Percentiles rank a stretch among this genome's conserved stretches.
These are phyloP conservation scores for Coprinopsis strossmayeri DNA, from an alignment of 768 basidiomycete species.

Conservation along the genomic window DNA sequence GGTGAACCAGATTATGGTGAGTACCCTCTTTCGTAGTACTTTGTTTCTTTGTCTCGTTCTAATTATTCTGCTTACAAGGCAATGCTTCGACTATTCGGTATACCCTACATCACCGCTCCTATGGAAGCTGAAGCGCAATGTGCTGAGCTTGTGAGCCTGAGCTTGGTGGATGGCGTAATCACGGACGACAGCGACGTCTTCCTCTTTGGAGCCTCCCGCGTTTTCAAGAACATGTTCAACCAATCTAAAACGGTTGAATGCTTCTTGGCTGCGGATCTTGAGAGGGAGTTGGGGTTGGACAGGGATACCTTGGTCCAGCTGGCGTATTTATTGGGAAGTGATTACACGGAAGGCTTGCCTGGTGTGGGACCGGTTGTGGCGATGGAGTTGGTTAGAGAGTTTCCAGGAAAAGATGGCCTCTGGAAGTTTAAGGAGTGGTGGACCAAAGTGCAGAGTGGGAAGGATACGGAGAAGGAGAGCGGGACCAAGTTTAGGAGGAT, in stretches of 20 bases:
- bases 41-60: neutral
- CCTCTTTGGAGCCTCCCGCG: slow-evolving; percentile 91
- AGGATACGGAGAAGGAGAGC: slow-evolving; percentile 70
- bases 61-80: slow-evolving; percentile 38
- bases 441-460: slow-evolving; percentile 85
- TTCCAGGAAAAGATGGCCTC: slow-evolving; percentile 79
- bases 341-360: slow-evolving; percentile 89
- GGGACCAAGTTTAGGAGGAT: slow-evolving; percentile 72
- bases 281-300: slow-evolving; percentile 81
- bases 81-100: slow-evolving; percentile 90
- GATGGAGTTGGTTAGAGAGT: slow-evolving; percentile 92
- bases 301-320: slow-evolving; percentile 82
- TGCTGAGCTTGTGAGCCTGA: slow-evolving; percentile 78
- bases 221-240: slow-evolving; percentile 99
- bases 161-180: slow-evolving; percentile 93
- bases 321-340: slow-evolving; percentile 93
- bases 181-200: slow-evolving; percentile 99
- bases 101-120: slow-evolving; percentile 96
- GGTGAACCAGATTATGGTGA: slow-evolving; percentile 77
- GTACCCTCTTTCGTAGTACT: slow-evolving; percentile 12
- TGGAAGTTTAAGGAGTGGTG: slow-evolving; percentile 93
- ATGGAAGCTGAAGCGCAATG: slow-evolving; percentile 99
- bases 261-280: slow-evolving; percentile 79
- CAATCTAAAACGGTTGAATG: slow-evolving; percentile 98
- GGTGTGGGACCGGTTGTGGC: slow-evolving; percentile 95